A percentile compares a stretch with the other conserved stretches of the same genome.
These are phyloP conservation scores for Penicillium olsonii DNA, from an alignment of 2,329 filamentous ascomycete species.

Conservation along the genomic window DNA sequence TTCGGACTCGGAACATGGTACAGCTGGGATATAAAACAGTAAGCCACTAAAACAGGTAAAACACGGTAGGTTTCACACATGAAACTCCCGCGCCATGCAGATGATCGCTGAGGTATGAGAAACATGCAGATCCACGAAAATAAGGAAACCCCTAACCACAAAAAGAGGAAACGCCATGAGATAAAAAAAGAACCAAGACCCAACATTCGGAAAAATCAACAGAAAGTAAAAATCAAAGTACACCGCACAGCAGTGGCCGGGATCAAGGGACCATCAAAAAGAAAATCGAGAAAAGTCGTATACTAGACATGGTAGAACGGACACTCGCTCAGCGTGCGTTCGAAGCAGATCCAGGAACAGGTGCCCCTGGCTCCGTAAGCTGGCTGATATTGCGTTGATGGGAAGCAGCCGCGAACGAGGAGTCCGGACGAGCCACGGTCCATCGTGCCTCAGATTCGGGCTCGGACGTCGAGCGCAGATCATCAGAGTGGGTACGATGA, in stretches of 20 bases:
- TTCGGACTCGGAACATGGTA: slow-evolving; percentile 12
- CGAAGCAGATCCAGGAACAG: slow-evolving; percentile 5
- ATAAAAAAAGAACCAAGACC: neutral
- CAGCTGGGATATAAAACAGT: slow-evolving; percentile 18
- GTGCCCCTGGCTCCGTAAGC: slow-evolving; percentile 9
- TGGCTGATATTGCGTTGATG: slow-evolving; percentile 22
- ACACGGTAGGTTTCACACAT: slow-evolving; percentile 1
- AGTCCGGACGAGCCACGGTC: slow-evolving; percentile 14
- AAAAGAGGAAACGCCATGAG: neutral
- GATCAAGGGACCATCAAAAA: neutral
- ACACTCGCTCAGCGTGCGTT: slow-evolving; percentile 1
- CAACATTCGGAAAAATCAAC: no score
- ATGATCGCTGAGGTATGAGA: slow-evolving; percentile 9
- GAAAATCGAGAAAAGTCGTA: slow-evolving; percentile 1
- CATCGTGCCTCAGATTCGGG: slow-evolving; percentile 19
- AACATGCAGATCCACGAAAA: slow-evolving; percentile 1
- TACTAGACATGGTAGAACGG: neutral
- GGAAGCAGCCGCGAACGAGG: slow-evolving; percentile 11
- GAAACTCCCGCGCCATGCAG: slow-evolving; percentile 2
- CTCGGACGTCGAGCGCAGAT: slow-evolving; percentile 29
- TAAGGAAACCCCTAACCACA: neutral
- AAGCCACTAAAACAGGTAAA: slow-evolving; percentile 6
- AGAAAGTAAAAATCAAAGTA: neutral
- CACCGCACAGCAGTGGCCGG: slow-evolving; percentile 15
- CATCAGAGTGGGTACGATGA: slow-evolving; percentile 47